Evolutionary conservation across 257 asterid genomes (phyloP), one percentile per base, ranked within the genome.

Genomic region (Ligustrum vulgare): DNA sequence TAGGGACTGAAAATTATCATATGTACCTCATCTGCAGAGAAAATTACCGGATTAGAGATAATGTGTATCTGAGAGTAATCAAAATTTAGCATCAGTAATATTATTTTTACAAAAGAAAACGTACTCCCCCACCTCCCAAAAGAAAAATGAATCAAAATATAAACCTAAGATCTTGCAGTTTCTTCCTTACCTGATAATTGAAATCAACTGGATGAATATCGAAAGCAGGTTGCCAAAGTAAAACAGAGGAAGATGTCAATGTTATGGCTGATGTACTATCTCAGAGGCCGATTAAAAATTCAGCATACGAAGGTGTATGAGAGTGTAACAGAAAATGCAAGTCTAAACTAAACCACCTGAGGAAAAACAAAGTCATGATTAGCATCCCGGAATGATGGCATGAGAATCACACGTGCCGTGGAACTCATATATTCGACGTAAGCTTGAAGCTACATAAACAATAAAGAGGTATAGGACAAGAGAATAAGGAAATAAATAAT

Each of bases 41-140:
- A 93, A 72, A 78, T 78, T 74, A 98, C 99, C 34, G 99, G 99
- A 82, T 95, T 95, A 64, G 94, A 81, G 80, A 91, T 77, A 87
- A 94, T 88, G 75, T 69, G 70, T 82, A 95, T 86, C 99, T 95
- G 91, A 68, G 91, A 68, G 66, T 35, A 70, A 69, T 51, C 34
- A 68, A 49, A 72, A 34, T 31, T 56, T 23, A 8, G 20, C 13
- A 23, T 77, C 77, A 82, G 81, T 72, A n/a, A 11, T 43, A 22
- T 16, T 37, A 68, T 47, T 60, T 69, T 69, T 36, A 58, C 7
- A 58, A 7, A 22, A 23, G 13, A 58, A 22, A 23, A n/a, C 8
- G 2, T 18, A 1, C 25, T n/a, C n/a, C n/a, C n/a, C n/a, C n/a
- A n/a, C n/a, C n/a, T n/a, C n/a, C n/a, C n/a, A n/a, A n/a, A n/a